phyloP scores from a whole-genome alignment of 805 yeast species.

The Lachancea dasiensis region DNA sequence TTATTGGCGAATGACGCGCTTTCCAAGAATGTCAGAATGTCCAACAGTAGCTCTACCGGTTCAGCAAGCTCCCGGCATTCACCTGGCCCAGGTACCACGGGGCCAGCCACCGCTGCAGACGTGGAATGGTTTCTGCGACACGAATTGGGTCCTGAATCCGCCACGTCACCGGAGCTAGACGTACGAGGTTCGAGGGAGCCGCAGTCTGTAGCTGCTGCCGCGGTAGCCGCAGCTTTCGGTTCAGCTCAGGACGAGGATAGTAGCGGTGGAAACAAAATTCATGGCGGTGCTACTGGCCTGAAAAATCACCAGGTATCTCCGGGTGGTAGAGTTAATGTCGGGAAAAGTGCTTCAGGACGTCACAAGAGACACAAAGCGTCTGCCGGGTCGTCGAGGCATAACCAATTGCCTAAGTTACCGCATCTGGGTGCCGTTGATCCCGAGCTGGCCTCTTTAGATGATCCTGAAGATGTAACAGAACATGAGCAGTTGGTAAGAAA shows the following conservation, averaged over 20 bases:
- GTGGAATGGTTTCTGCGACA: conserved; percentile 25
- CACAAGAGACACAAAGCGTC: conserved; percentile 4
- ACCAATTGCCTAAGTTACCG: conserved; percentile 14
- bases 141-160: conserved; percentile 10
- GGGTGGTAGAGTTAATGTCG: conserved; percentile 7
- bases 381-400: conserved; percentile 1
- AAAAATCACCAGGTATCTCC: conserved; percentile 8
- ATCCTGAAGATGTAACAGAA: conserved; percentile 31
- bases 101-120: conserved; percentile 10
- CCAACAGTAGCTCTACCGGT: neutral
- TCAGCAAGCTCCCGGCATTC: neutral
- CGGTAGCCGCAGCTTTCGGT: conserved; percentile 32
- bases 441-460: conserved; percentile 47
- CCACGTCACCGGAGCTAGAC: conserved; percentile 2
- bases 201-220: conserved; percentile 30
- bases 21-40: conserved; percentile 7
- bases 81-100: conserved; percentile 12
- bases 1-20: conserved; percentile 6
- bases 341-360: neutral
- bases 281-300: conserved; percentile 8
- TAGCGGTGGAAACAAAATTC: conserved; percentile 15
- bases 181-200: conserved; percentile 9
- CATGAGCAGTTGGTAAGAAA: conserved; percentile 65
- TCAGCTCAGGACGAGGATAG: conserved; percentile 12
- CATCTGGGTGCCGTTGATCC: conserved; percentile 46